These are phyloP conservation scores for Dalechampia spathulata DNA, from an alignment of 441 rosid species.

Conservation along the genomic window DNA sequence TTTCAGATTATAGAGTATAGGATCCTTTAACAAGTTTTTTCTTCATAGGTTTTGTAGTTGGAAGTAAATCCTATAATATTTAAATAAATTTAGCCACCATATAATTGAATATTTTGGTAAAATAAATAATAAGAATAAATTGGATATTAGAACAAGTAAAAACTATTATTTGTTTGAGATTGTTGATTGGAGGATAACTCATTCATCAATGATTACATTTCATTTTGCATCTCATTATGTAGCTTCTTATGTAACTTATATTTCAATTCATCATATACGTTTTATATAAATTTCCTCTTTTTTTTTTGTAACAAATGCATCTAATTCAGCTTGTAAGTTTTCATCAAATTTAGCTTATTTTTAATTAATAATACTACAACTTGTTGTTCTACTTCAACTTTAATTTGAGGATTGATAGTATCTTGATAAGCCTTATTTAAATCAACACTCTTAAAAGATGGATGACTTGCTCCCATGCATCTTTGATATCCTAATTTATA, in stretches of 20 bases:
- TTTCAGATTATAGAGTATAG: too few species aligned
- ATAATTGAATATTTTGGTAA: too few species aligned
- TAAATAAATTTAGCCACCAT: too few species aligned
- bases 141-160: too few species aligned
- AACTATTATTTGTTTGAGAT: too few species aligned
- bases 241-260: not conserved
- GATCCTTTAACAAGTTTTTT: too few species aligned
- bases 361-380: not conserved
- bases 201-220: too few species aligned
- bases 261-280: not conserved
- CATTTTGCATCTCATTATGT: not conserved
- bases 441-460: not conserved
- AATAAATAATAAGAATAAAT: too few species aligned
- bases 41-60: too few species aligned
- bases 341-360: not conserved
- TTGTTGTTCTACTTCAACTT: not conserved
- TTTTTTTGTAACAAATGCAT: not conserved
- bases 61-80: too few species aligned
- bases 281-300: not conserved
- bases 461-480: not conserved
- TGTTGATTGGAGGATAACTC: too few species aligned
- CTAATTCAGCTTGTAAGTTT: not conserved
- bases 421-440: not conserved
- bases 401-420: not conserved
- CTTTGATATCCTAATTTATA: not conserved